Conservation (phyloP, 2,329 filamentous ascomycete genomes). For the Ophiostoma sp. region DNA sequence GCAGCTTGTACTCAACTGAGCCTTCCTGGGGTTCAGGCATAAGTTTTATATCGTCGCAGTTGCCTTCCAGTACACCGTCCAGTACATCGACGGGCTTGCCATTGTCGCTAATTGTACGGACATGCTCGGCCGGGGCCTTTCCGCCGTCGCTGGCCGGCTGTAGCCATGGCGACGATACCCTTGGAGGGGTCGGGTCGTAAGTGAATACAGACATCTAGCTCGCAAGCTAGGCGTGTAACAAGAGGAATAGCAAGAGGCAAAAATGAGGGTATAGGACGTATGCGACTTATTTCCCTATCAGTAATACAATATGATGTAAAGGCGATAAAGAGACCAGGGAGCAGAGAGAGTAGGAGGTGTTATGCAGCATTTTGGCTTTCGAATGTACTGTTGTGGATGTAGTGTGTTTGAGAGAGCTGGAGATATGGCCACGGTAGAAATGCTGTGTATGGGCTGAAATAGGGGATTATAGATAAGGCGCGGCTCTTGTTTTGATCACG, state of each 20-base stretch:
- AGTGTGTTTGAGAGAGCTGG: background rate
- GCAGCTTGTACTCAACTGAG: constrained; percentile 93
- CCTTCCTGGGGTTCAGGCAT: constrained; percentile 90
- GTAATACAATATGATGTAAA: constrained; percentile 10
- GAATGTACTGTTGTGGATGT: background rate
- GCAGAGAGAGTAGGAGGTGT: background rate
- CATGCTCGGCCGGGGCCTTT: constrained; percentile 25
- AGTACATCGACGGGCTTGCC: constrained; percentile 3
- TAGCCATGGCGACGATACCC: constrained; percentile 88
- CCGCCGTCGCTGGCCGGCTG: constrained; percentile 32
- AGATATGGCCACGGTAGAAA: background rate
- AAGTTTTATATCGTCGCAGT: constrained; percentile 67
- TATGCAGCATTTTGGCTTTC: constrained; percentile 24
- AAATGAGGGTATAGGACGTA: background rate
- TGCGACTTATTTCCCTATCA: background rate
- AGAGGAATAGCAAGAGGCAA: background rate
- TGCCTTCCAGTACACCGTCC: constrained; percentile 36
- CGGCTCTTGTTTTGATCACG: background rate
- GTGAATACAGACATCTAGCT: constrained; percentile 83
- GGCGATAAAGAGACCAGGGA: constrained; percentile 18
- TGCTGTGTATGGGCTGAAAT: background rate
- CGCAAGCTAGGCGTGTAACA: background rate
- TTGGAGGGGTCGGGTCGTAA: constrained; percentile 79
- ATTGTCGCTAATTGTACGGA: background rate
- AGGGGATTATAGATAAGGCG: background rate